Conservation (phyloP, 495 filamentous ascomycete species). For the Penicillium daleae region DNA sequence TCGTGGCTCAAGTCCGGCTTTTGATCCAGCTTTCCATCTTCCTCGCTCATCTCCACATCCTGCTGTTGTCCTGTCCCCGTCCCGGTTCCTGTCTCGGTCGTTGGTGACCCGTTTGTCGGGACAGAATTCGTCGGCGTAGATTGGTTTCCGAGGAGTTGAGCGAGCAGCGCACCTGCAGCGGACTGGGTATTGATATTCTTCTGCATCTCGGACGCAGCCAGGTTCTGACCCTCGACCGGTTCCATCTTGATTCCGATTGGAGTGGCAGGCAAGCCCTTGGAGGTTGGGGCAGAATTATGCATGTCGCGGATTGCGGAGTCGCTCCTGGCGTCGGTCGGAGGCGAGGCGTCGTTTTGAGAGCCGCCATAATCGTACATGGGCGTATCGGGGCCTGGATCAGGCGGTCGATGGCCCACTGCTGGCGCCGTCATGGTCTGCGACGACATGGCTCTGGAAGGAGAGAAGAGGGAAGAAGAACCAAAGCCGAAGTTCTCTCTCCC, state of each 20-base stretch:
- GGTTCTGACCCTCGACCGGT: constrained; percentile 23
- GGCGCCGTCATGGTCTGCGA: constrained; percentile 62
- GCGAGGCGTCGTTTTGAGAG: constrained; percentile 36
- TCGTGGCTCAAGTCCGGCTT: constrained; percentile 10
- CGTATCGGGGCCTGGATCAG: constrained; percentile 48
- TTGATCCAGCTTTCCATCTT: constrained; percentile 18
- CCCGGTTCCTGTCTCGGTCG: constrained; percentile 2
- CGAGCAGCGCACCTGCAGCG: constrained; percentile 50
- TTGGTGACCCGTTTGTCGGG: constrained; percentile 19
- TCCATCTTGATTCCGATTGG: constrained; percentile 45
- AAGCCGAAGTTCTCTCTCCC: constrained; percentile 37
- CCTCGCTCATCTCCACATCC: constrained; percentile 31
- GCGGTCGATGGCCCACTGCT: constrained; percentile 56
- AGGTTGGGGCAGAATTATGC: constrained; percentile 50
- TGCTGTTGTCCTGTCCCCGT: constrained; percentile 14
- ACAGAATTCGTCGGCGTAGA: constrained; percentile 29
- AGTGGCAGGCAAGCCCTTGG: constrained; percentile 38
- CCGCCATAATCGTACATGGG: constrained; percentile 48
- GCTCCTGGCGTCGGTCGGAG: constrained; percentile 43
- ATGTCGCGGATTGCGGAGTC: constrained; percentile 52
- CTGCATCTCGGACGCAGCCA: constrained; percentile 17
- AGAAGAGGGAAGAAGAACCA: constrained; percentile 35
- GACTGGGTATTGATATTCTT: constrained; percentile 39
- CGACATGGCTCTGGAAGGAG: constrained; percentile 51
- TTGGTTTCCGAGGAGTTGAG: constrained; percentile 49